Evolutionary conservation across 2,329 filamentous ascomycete species (phyloP).

Genomic region (Shiraia bambusicola): DNA sequence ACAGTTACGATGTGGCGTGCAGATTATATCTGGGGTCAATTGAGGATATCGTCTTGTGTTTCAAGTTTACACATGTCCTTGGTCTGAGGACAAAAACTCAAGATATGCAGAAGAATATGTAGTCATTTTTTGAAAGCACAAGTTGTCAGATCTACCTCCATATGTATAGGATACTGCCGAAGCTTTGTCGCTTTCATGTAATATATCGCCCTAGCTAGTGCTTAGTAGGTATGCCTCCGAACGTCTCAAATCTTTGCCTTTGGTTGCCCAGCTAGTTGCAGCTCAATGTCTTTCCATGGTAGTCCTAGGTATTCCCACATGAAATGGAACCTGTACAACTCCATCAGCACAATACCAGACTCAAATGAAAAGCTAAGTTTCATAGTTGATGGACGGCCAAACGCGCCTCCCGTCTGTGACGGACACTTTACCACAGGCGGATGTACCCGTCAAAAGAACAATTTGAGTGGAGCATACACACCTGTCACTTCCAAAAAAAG

Average conservation of each 20-base stretch:
- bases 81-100: too few species aligned
- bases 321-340: slow-evolving; percentile 59
- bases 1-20: slow-evolving; percentile 15
- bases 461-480: slow-evolving; percentile 27
- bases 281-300: slow-evolving; percentile 57
- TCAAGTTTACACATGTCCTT: too few species aligned
- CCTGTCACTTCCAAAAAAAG: slow-evolving; percentile 78
- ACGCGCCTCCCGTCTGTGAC: slow-evolving; percentile 10
- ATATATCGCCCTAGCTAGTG: too few species aligned
- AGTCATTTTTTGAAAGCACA: too few species aligned
- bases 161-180: neutral
- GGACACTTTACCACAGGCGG: slow-evolving; percentile 10
- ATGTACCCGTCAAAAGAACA: slow-evolving; percentile 2
- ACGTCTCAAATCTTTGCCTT: slow-evolving; percentile 13
- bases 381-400: slow-evolving; percentile 12
- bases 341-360: slow-evolving; percentile 14
- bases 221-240: too few species aligned
- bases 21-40: slow-evolving; percentile 1
- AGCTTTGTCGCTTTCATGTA: neutral
- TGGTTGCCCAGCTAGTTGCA: slow-evolving; percentile 38
- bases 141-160: too few species aligned
- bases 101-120: too few species aligned
- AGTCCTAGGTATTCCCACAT: slow-evolving; percentile 68
- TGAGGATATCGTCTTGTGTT: too few species aligned
- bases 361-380: slow-evolving; percentile 11